Evolutionary conservation across 495 filamentous ascomycete species (phyloP), one percentile per base, ranked within the genome.

Genomic region (Pyronema domesticum): DNA sequence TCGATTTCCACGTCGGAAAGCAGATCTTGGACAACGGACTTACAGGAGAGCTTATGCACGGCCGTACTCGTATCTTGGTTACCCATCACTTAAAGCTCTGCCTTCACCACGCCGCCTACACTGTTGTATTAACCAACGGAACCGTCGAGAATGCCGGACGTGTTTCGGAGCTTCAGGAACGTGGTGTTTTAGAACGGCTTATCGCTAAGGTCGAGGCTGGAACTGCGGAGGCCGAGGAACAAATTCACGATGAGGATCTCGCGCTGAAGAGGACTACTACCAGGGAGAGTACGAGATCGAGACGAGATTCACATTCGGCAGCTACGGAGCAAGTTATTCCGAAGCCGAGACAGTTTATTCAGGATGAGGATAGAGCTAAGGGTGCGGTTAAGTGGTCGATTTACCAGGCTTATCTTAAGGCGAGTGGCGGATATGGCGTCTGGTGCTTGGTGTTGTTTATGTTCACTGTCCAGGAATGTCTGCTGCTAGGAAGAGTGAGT

Each of bases 31-130:
- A 89, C 53, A 70, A 84, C 30, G 81, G 82, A 50, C 68, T 93
- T 7, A 81, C 74, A 14, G 86, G 86, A 0, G 74, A 79, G 34
- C 66, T 91, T 9, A 77, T 77, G 42, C 54, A 70, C n/a, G 80
- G 78, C 0, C 72, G 86, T 40, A 93, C 86, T 3, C 73, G 86
- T 37, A 80, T 93, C 45, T 62, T 93, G 23, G 86, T 86, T 7
- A 93, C 86, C 1, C 86, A 93, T 60, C 86, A 91, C 56, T 75
- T 86, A n/a, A 74, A 73, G 3, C 69, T 91, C 7, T 84, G 80
- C 58, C 70, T 83, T 45, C 72, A 80, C 3, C 75, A 74, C 59
- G 80, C 85, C 3, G 80, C 80, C 47, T 91, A 84, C 54, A 71
- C 79, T 3, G 78, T 89, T 1, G 70, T 80, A 36, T 71, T 93